Evolutionary conservation across 441 rosid species (phyloP), one percentile per base, ranked within the genome.

Genomic region (Biscutella laevigata): DNA sequence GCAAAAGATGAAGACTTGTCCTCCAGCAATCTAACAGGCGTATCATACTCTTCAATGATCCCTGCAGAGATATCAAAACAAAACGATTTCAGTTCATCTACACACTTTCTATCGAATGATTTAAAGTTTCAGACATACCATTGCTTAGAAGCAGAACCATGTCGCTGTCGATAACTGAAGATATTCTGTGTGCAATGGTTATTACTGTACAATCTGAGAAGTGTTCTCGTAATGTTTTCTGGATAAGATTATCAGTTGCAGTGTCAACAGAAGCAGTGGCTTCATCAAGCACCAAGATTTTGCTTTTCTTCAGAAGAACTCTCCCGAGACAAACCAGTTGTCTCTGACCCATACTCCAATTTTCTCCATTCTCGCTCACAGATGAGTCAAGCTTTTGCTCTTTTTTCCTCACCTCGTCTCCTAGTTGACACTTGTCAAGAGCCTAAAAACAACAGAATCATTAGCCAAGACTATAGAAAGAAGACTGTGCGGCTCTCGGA

Each of bases 281-380:
- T 81, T 92, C 97, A 73, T 88, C 97, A 2, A 88, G 95, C 4
- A 92, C 92, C 69, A 92, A 63, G 26, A 86, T 71, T 43, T 81
- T 81, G 61, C 90, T 88, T 72, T 68, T 84, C 79, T 88, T 88
- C 0, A 88, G 79, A 20, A 82, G 73, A 37, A 83, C 88, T 28
- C 88, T 81, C 0, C 97, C 95, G 0, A 92, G 95, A 74, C 99
- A 92, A 11, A 82, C 94, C 2, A 92, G 69, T 57, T 88, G 97
- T 49, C 95, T 82, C 65, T 88, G 95, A 5, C 94, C 97, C 85
- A 92, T 80, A 48, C 99, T 88, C 97, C 95, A 86, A 51, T 88
- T 92, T 57, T 84, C 97, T 65, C 99, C 99, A 58, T 89, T 88
- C 63, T 92, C 95, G 0, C 72, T 67, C 20, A 88, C 97, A 67